Base-by-base conservation (phyloP, 768 basidiomycete species). In the Leccinum boreale region DNA sequence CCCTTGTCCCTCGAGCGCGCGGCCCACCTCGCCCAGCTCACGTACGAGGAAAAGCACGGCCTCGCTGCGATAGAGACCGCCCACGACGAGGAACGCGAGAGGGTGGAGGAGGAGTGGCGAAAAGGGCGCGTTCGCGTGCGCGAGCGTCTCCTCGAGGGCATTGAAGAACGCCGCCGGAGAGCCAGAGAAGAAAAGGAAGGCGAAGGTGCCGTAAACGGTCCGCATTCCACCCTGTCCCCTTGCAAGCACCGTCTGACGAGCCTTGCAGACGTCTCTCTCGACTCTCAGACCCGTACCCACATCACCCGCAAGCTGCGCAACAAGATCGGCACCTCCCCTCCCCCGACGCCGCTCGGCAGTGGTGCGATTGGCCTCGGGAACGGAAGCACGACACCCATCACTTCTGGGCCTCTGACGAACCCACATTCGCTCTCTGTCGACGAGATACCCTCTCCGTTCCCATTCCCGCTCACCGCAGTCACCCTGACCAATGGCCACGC, bases 161-260 rank as follows among this genome's bases (percentile, higher is more conserved):
- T 94, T 62, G 91, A 92, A 70, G 92, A 94, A 67, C 79, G 91
- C 29, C 73, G 91, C 55, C 78, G 85, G 62, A 75, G 88, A 58
- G 92, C 92, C 28, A 77, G 92, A 53, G 92, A 94, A 60, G 92
- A 94, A 75, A 93, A 92, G 68, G 92, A 93, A 58, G 89, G 90
- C 59, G 92, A 94, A 64, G 90, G 89, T n/a, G 85, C 84, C 15
- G 79, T 83, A 44, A 85, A 85, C 53, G 87, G 84, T 86, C 28
- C 9, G 28, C 26, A 39, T 39, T 2, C 9, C 36, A 17, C 17
- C 36, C 17, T 10, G 17, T 39, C 36, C 36, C 36, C 36, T 39
- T 39, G 36, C 36, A n/a, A 39, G 19, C 46, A 53, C 44, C 52
- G 56, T 26, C 36, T 57, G 56, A 51, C 50, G 21, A n/a, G 19